phyloP scores from a whole-genome alignment of 2,329 filamentous ascomycete genomes.

The Neoarthrinium moseri region DNA sequence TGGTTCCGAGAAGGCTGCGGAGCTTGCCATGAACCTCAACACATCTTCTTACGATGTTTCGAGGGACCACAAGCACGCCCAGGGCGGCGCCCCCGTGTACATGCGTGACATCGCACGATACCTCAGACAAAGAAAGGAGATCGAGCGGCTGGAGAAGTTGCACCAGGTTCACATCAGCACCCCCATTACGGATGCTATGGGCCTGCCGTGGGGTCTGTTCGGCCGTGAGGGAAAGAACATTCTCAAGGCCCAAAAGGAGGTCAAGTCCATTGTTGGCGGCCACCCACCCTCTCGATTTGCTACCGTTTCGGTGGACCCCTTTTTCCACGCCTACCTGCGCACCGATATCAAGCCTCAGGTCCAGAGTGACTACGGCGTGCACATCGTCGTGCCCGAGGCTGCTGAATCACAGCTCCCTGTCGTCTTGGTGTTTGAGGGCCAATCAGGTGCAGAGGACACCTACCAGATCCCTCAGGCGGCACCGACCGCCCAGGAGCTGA shows the following conservation, averaged over 20 bases:
- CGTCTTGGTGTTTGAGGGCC: constrained; percentile 73
- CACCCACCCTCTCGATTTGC: constrained; percentile 73
- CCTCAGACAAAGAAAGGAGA: constrained; percentile 75
- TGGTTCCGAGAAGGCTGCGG: constrained; percentile 81
- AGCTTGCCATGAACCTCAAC: constrained; percentile 84
- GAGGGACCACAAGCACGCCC: constrained; percentile 72
- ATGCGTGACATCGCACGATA: constrained; percentile 87
- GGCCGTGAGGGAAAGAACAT: constrained; percentile 82
- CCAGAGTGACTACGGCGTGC: constrained; percentile 69
- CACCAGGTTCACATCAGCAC: constrained; percentile 88
- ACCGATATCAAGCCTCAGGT: constrained; percentile 63
- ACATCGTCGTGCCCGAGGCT: constrained; percentile 68
- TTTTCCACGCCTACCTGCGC: constrained; percentile 73
- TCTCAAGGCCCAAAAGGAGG: constrained; percentile 71
- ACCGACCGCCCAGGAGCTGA: constrained; percentile 49
- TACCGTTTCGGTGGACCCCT: constrained; percentile 68
- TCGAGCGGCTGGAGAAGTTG: constrained; percentile 75
- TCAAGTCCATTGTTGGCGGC: constrained; percentile 69
- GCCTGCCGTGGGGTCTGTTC: constrained; percentile 84
- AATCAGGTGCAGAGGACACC: constrained; percentile 40
- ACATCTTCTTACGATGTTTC: constrained; percentile 81
- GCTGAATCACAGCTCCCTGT: constrained; percentile 59
- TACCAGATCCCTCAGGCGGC: constrained; percentile 56
- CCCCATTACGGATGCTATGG: constrained; percentile 66
- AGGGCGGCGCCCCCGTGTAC: constrained; percentile 71